Evolutionary conservation across 768 basidiomycete genomes (phyloP), one percentile per base, ranked within the genome.

Genomic region (Crucibulum laeve): DNA sequence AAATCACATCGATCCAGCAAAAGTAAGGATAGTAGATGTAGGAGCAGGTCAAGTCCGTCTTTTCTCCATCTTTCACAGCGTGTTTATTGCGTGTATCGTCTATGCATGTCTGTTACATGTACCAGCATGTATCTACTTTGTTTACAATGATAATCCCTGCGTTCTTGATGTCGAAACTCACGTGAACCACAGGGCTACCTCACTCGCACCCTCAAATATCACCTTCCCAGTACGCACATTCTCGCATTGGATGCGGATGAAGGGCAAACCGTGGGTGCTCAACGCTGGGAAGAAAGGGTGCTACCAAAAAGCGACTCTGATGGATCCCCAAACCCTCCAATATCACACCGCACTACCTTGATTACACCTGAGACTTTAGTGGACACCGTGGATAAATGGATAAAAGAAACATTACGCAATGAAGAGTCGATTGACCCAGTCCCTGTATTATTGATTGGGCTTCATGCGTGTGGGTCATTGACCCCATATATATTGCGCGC

Each of bases 391-490:
- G 60, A 72, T 44, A 68, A 71, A 18, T 87, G 86, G 86, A 57
- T 83, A 17, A 36, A 40, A 11, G 51, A 45, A 40, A 49, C 55
- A 35, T 37, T 45, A n/a, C n/a, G 15, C n/a, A 22, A 21, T 23
- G 21, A 5, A 3, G 28, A 45, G 10, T 18, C 8, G 4, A 38
- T 44, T 19, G 34, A 35, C 8, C 33, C 57, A 5, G 54, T 61
- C 18, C 80, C 80, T 1, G 72, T 86, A 6, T 60, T 84, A 21
- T 63, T 88, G 33, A 74, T 87, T 23, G 87, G 80, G 14, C 69
- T 89, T 25, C 87, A 89, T 50, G 84, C 84, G 1, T 89, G 87
- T 50, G 87, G 87, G 3, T 81, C 84, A 1, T 74, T 89, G 28
- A 84, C 84, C 1, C 72, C 80, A 22, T 79, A 83, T 50, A 69